A percentile compares a stretch with the other conserved stretches of the same genome.
phyloP scores from a whole-genome alignment of 2,329 filamentous ascomycete genomes.

The Verticillium nonalfalfae region DNA sequence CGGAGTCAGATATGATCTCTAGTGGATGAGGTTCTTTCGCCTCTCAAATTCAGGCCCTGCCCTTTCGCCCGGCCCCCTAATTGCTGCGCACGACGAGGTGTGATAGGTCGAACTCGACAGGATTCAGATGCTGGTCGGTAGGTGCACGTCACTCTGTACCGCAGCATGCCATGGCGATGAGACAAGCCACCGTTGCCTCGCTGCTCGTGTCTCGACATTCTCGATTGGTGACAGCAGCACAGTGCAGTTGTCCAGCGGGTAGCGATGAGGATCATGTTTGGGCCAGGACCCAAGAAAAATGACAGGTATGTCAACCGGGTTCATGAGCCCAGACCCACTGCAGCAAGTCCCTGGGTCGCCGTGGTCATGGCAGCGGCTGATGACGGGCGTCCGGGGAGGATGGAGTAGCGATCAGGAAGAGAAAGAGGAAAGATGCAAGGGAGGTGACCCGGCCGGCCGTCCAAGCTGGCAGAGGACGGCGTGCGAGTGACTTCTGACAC shows the following conservation, averaged over 20 bases:
- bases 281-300: background rate
- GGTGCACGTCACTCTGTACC: background rate
- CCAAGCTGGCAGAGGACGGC: background rate
- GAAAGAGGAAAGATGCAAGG: background rate
- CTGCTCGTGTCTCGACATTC: background rate
- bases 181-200: background rate
- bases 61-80: background rate
- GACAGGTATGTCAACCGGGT: background rate
- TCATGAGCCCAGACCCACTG: background rate
- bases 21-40: background rate
- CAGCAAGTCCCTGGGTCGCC: background rate
- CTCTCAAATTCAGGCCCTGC: background rate
- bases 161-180: background rate
- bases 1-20: background rate
- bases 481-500: background rate
- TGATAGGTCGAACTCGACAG: background rate
- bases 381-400: background rate
- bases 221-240: background rate
- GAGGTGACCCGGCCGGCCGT: background rate
- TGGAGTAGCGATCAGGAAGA: background rate
- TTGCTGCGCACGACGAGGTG: background rate
- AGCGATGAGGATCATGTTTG: background rate
- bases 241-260: background rate
- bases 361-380: background rate
- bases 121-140: background rate